Conservation (phyloP, 2,329 filamentous ascomycete genomes). For the Sporothrix luriei region DNA sequence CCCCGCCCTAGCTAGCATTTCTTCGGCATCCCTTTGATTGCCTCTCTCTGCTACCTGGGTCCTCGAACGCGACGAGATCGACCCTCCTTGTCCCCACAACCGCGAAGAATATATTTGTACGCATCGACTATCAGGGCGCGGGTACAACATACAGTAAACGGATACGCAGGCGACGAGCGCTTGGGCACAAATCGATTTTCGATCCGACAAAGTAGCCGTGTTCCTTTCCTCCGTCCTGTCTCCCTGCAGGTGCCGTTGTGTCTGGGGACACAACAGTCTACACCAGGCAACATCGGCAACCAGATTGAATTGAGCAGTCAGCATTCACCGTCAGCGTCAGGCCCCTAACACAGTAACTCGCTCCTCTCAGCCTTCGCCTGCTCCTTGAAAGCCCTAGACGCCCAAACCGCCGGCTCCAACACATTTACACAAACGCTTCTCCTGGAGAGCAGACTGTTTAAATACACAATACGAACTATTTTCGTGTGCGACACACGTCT, state of each 20-base stretch:
- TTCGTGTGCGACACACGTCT: slow-evolving; percentile 25
- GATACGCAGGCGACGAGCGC: background rate
- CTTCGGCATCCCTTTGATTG: slow-evolving; percentile 14
- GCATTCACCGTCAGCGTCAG: background rate
- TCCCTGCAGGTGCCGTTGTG: slow-evolving; percentile 7
- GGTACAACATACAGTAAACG: background rate
- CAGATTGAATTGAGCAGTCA: slow-evolving; percentile 12
- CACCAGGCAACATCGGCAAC: background rate
- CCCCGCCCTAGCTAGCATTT: slow-evolving; percentile 14
- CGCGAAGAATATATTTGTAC: slow-evolving; percentile 20
- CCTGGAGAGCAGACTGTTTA: background rate
- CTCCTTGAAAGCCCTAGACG: background rate
- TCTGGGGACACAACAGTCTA: slow-evolving; percentile 14
- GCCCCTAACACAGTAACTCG: background rate
- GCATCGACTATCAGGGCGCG: background rate
- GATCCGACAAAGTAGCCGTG: background rate
- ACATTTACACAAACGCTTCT: slow-evolving; percentile 7
- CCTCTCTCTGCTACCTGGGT: background rate
- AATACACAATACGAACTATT: background rate
- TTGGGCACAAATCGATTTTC: background rate
- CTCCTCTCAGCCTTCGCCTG: background rate
- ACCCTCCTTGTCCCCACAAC: slow-evolving; percentile 8
- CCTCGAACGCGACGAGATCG: slow-evolving; percentile 20
- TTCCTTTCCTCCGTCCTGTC: background rate
- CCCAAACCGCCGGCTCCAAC: background rate